A percentile compares a stretch with the other conserved stretches of the same genome.
Conservation (phyloP, 2,329 filamentous ascomycete species). For the Paramyrothecium roridum region DNA sequence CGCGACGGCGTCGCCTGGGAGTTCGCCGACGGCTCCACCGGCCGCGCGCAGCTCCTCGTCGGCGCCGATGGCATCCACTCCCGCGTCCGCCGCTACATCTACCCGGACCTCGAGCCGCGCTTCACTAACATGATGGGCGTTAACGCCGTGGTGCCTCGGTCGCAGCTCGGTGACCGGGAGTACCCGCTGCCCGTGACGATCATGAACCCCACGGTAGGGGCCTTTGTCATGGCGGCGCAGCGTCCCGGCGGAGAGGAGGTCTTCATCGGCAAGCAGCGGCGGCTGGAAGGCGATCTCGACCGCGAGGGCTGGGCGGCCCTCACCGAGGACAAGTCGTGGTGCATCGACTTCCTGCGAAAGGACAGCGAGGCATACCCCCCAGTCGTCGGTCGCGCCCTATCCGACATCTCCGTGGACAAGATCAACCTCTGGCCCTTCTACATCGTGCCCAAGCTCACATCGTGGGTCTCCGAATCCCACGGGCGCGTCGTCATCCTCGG, state of each 20-base stretch:
- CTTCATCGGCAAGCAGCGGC: constrained; percentile 42
- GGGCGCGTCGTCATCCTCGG: constrained; percentile 41
- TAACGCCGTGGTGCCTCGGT: constrained; percentile 27
- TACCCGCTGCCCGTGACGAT: constrained; percentile 41
- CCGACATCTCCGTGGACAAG: constrained; percentile 20
- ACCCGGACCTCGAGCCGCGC: constrained; percentile 42
- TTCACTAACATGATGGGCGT: constrained; percentile 47
- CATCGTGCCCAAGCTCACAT: constrained; percentile 40
- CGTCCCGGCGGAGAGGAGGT: constrained; percentile 43
- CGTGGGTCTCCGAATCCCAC: constrained; percentile 34
- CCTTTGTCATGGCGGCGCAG: constrained; percentile 50
- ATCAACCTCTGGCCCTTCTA: constrained; percentile 50
- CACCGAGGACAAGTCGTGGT: constrained; percentile 32
- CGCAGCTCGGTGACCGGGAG: constrained; percentile 29
- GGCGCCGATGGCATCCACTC: constrained; percentile 62
- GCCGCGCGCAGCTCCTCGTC: constrained; percentile 41
- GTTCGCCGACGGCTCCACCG: constrained; percentile 42
- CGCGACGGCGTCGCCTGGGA: constrained; percentile 38
- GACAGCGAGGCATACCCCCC: constrained; percentile 32
- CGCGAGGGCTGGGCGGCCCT: constrained; percentile 39
- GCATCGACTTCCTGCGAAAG: constrained; percentile 27
- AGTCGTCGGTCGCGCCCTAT: constrained; percentile 29
- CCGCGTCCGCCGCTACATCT: constrained; percentile 46
- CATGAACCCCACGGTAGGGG: constrained; percentile 36
- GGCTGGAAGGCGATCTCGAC: constrained; percentile 28